Conservation (phyloP, 805 yeast species). For the Sugiyamaella americana region DNA sequence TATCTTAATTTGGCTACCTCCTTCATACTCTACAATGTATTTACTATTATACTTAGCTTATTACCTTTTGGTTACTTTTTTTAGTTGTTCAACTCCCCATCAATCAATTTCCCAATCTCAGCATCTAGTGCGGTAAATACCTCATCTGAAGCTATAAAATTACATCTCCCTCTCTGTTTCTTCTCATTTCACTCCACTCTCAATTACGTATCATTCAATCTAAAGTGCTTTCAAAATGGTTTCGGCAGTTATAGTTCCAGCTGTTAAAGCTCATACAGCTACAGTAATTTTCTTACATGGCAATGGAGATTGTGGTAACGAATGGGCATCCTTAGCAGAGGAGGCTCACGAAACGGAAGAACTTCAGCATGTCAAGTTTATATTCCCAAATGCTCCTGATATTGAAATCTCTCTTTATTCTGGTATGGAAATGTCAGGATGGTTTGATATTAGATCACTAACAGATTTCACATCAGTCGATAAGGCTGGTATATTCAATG, state of each 20-base stretch:
- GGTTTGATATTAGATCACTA: slow-evolving; percentile 70
- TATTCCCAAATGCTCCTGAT: slow-evolving; percentile 88
- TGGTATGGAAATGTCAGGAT: slow-evolving; percentile 66
- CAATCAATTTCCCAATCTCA: too few relatives aligned
- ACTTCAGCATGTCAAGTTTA: slow-evolving; percentile 55
- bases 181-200: too few relatives aligned
- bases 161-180: too few relatives aligned
- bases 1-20: too few relatives aligned
- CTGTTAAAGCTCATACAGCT: slow-evolving; percentile 44
- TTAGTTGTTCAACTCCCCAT: too few relatives aligned
- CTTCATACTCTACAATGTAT: too few relatives aligned
- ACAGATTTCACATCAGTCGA: slow-evolving; percentile 31
- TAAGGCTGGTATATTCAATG: slow-evolving; percentile 33
- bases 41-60: too few relatives aligned
- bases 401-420: slow-evolving; percentile 63
- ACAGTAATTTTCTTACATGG: slow-evolving; percentile 82
- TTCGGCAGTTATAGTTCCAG: slow-evolving; percentile 36
- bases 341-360: slow-evolving; percentile 39
- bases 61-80: too few relatives aligned
- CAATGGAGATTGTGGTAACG: slow-evolving; percentile 83
- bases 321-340: slow-evolving; percentile 81
- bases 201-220: too few relatives aligned
- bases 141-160: too few relatives aligned
- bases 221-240: too few relatives aligned
- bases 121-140: too few relatives aligned